Conservation (phyloP, 139 green algal species). For the Tetradesmus lagerheimii region DNA sequence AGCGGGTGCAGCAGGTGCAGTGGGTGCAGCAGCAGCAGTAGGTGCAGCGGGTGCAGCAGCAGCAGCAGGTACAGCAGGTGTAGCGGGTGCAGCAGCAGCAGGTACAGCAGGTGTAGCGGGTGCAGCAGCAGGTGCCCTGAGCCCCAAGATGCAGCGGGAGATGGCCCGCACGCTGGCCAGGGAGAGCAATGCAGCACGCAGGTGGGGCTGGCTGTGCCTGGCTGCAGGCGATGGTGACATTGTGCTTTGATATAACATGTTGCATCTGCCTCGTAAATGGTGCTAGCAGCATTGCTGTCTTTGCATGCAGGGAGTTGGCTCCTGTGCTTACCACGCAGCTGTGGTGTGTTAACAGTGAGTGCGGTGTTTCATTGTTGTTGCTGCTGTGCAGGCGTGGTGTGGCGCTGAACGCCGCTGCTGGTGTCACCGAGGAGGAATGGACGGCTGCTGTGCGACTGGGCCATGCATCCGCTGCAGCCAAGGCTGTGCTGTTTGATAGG, state of each 20-base stretch:
- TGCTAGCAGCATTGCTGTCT: not conserved
- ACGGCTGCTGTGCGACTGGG: slow-evolving; percentile 23
- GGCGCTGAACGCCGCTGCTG: slow-evolving; percentile 30
- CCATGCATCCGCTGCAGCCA: not conserved
- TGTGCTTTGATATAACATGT: too few species aligned
- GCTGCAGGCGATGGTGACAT: not conserved
- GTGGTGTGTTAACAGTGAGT: not conserved
- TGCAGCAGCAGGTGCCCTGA: not conserved
- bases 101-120: too few species aligned
- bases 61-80: not conserved
- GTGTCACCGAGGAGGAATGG: slow-evolving; percentile 44
- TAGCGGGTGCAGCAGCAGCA: too few species aligned
- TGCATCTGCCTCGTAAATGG: too few species aligned
- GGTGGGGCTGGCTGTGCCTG: not conserved
- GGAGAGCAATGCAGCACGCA: slow-evolving; percentile 37
- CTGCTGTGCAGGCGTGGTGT: slow-evolving; percentile 36
- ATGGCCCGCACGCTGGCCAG: slow-evolving; percentile 24
- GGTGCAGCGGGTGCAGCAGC: not conserved
- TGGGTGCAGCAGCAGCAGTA: not conserved
- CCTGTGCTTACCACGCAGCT: not conserved
- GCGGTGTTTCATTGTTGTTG: not conserved
- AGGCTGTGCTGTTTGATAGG: slow-evolving; percentile 11
- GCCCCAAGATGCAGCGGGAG: slow-evolving; percentile 29
- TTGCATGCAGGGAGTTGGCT: not conserved
- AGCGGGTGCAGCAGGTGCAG: too few species aligned